Evolutionary conservation across 441 rosid genomes (phyloP), one percentile per base, ranked within the genome.

Genomic region (Erysimum cheiri): DNA sequence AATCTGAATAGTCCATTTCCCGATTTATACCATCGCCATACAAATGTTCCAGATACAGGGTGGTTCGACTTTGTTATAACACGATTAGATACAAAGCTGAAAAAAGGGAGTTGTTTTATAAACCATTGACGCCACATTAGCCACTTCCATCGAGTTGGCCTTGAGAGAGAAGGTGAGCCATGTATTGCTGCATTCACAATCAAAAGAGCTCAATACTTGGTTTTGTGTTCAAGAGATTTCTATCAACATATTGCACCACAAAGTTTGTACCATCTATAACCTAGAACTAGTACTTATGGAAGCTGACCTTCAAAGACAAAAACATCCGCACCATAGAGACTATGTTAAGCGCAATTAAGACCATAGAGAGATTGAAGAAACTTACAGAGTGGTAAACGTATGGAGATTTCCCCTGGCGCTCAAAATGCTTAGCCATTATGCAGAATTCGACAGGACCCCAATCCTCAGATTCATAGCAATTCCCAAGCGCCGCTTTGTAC

Each of bases 401-500:
- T 1, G 98, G 97, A 2, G 90, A 85, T 71, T 93, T 89, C 39
- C 90, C 97, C 77, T 91, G 97, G 31, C 96, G 97, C 40, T 89
- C 96, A 52, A 94, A 94, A 80, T 94, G 98, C 77, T 90, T 90
- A 77, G 88, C 84, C 93, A 94, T 86, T 76, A 92, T 81, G 78
- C 83, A 80, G 79, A 69, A 90, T 66, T 92, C 98, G 7, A 92
- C 80, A 8, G 97, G 87, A 70, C 94, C 91, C 99, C 98, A 90
- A 10, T 94, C 94, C 69, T 94, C 97, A 13, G 78, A 70, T 58
- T 94, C 99, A 52, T 87, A 94, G 85, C 96, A 87, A 74, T 82
- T 92, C 54, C 97, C 97, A 50, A 92, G 88, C 1, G 98, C 99
- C 0, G 96, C 88, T 84, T 94, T 94, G 65, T 94, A 90, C 68